phyloP scores from a whole-genome alignment of 495 filamentous ascomycete species.

The Hypoxylon intermedium region DNA sequence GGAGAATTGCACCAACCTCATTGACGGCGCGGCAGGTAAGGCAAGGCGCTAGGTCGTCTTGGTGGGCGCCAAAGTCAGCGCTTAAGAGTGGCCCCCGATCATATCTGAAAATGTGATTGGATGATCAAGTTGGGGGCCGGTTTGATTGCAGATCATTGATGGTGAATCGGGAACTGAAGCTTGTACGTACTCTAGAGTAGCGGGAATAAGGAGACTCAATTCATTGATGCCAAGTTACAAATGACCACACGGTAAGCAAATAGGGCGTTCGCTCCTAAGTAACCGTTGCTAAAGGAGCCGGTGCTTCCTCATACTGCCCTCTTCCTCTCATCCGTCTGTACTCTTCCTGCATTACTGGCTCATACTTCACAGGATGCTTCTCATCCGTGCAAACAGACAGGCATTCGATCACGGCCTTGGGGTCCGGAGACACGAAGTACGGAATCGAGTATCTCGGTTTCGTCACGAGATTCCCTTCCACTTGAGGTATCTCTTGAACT shows the following conservation, averaged over 20 bases:
- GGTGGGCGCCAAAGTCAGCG: constrained; percentile 32
- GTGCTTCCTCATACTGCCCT: constrained; percentile 57
- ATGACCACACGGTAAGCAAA: too few relatives aligned
- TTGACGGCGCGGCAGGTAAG: constrained; percentile 9
- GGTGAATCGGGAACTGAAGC: constrained; percentile 11
- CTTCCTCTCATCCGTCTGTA: constrained; percentile 61
- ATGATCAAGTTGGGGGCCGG: constrained; percentile 2
- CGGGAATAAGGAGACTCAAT: too few relatives aligned
- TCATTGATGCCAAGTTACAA: too few relatives aligned
- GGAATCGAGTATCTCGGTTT: constrained; percentile 66
- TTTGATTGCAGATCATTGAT: constrained; percentile 8
- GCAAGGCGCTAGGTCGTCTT: constrained; percentile 20
- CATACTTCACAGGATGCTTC: constrained; percentile 56
- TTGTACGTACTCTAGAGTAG: too few relatives aligned
- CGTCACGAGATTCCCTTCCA: constrained; percentile 55
- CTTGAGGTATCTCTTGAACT: constrained; percentile 43
- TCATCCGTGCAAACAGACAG: constrained; percentile 56
- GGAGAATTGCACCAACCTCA: constrained; percentile 11
- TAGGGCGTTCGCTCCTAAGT: too few relatives aligned
- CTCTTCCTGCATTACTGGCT: constrained; percentile 58
- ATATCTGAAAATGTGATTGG: constrained; percentile 10
- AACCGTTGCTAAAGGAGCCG: background rate
- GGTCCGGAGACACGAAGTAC: constrained; percentile 66
- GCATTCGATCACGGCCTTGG: constrained; percentile 61
- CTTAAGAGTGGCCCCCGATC: constrained; percentile 6